phyloP scores from a whole-genome alignment of 1,139 yeast genomes.

The Torulaspora pretoriensis region DNA sequence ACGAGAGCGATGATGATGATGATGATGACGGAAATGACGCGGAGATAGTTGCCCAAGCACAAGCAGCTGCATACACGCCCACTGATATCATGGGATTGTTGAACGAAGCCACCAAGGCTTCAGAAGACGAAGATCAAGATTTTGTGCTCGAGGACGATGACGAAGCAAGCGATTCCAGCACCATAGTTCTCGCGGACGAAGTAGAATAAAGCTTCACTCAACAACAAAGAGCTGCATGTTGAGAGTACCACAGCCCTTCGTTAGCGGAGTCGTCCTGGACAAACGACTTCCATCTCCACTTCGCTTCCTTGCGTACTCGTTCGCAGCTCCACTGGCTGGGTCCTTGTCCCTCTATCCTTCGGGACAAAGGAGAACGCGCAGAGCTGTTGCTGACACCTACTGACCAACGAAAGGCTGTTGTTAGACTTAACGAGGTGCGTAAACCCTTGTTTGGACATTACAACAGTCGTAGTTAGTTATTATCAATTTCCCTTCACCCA shows the following conservation, averaged over 20 bases:
- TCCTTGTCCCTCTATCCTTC: not conserved
- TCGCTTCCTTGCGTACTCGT: not conserved
- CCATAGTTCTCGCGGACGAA: slow-evolving; percentile 47
- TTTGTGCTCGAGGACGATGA: slow-evolving; percentile 26
- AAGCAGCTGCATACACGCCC: slow-evolving; percentile 9
- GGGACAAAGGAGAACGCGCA: not conserved
- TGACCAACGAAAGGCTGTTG: not conserved
- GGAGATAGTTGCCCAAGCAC: not conserved
- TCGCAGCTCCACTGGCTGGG: not conserved
- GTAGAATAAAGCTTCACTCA: not conserved
- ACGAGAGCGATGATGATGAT: slow-evolving; percentile 20
- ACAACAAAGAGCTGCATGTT: not conserved
- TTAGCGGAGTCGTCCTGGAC: not conserved
- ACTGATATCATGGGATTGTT: slow-evolving; percentile 8
- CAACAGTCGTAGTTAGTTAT: slow-evolving; percentile 1
- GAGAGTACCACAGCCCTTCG: not conserved
- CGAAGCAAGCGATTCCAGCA: slow-evolving; percentile 62
- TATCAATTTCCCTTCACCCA: not conserved
- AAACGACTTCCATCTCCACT: not conserved
- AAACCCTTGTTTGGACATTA: not conserved
- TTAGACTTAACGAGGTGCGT: not conserved
- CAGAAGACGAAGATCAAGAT: slow-evolving; percentile 10
- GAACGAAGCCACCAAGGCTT: slow-evolving; percentile 8
- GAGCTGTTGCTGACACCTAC: not conserved
- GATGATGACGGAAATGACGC: slow-evolving; percentile 16